Evolutionary conservation across 2,329 filamentous ascomycete genomes (phyloP).

Genomic region (Diaporthe sp.): DNA sequence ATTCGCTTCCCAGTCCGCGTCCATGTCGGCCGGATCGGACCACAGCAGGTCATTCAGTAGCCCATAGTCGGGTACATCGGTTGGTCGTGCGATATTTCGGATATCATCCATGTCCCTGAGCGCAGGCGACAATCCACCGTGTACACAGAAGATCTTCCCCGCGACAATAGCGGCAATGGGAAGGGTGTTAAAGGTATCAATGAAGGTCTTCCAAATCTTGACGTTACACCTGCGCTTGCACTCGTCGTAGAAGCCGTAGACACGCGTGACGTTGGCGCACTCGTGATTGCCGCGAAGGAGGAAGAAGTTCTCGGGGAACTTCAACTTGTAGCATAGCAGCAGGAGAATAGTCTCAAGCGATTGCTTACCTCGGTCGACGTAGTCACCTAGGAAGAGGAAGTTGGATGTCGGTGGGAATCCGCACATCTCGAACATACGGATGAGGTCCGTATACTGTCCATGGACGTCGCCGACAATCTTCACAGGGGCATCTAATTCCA

Average conservation of each 20-base stretch:
- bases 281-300: slow-evolving; percentile 95
- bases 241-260: slow-evolving; percentile 98
- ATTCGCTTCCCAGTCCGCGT: slow-evolving; percentile 97
- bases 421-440: slow-evolving; percentile 98
- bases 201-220: slow-evolving; percentile 98
- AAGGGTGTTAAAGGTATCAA: slow-evolving; percentile 95
- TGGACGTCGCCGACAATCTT: slow-evolving; percentile 99
- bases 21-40: slow-evolving; percentile 98
- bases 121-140: slow-evolving; percentile 92
- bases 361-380: slow-evolving; percentile 96
- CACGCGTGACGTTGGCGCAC: slow-evolving; percentile 93
- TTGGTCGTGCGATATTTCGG: slow-evolving; percentile 92
- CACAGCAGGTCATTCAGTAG: slow-evolving; percentile 94
- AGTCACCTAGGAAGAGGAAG: slow-evolving; percentile 94
- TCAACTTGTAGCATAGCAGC: slow-evolving; percentile 95
- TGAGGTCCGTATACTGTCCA: slow-evolving; percentile 95
- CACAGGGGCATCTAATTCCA: slow-evolving; percentile 93
- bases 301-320: slow-evolving; percentile 98
- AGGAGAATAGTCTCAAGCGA: slow-evolving; percentile 94
- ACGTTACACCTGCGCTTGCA: slow-evolving; percentile 97
- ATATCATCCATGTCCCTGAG: slow-evolving; percentile 99
- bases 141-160: slow-evolving; percentile 97
- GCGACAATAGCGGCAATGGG: slow-evolving; percentile 97
- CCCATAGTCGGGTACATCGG: slow-evolving; percentile 97
- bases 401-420: slow-evolving; percentile 93